Percentiles rank a stretch among this genome's conserved stretches.
These are phyloP conservation scores for Fistulifera pelliculosa DNA, from an alignment of 108 stramenopile species.

Conservation along the genomic window DNA sequence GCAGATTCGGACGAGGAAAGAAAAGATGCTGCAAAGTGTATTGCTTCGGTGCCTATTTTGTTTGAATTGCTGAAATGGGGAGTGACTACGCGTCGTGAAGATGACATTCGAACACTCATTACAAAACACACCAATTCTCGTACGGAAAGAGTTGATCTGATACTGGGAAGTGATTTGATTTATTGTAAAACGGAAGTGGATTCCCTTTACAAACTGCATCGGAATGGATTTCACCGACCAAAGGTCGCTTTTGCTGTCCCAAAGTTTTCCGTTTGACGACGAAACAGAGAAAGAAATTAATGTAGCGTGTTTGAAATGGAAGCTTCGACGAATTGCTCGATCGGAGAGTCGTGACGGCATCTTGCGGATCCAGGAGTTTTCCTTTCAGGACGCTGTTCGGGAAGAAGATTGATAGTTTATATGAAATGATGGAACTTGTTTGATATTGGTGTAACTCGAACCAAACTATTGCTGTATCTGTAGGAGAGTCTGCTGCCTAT, in stretches of 20 bases:
- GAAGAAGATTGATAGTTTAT: too few species aligned
- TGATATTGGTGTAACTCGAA: too few species aligned
- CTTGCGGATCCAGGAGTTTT: too few species aligned
- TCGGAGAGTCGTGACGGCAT: too few species aligned
- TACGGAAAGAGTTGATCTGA: constrained; percentile 2
- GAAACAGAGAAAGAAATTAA: constrained; percentile 13
- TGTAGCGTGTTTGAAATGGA: neutral
- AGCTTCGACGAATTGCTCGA: too few species aligned
- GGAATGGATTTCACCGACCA: neutral
- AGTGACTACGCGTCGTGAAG: neutral
- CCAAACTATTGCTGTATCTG: too few species aligned
- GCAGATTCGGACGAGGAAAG: constrained; percentile 1
- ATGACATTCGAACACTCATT: neutral
- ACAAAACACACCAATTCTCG: neutral
- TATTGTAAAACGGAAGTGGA: constrained; percentile 14
- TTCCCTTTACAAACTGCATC: constrained; percentile 18
- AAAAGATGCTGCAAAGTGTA: neutral
- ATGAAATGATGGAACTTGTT: too few species aligned
- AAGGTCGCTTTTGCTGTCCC: constrained; percentile 8
- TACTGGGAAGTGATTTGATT: constrained; percentile 20
- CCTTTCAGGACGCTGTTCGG: too few species aligned
- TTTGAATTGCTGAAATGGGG: constrained; percentile 16
- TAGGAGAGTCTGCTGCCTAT: too few species aligned
- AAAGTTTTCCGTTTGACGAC: constrained; percentile 18
- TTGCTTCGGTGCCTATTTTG: constrained; percentile 3